Evolutionary conservation across 176 grass and related monocot genomes (phyloP).

Genomic region (Paspalum notatum): DNA sequence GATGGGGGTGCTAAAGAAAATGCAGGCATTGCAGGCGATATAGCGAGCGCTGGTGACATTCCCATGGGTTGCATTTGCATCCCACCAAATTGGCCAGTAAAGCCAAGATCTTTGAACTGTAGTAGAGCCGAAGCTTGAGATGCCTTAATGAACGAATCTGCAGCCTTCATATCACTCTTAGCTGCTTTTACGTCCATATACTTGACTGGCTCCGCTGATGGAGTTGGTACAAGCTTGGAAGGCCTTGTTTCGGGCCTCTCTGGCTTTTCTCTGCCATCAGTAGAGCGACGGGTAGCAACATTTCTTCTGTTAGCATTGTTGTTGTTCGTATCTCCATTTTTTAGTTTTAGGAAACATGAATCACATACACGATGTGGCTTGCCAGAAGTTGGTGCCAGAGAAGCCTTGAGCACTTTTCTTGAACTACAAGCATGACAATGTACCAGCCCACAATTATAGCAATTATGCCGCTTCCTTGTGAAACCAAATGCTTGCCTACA

Average conservation of each 20-base stretch:
- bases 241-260: conserved; percentile 62
- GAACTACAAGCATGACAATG: conserved; percentile 98
- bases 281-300: conserved; percentile 67
- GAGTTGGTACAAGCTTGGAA: conserved; percentile 48
- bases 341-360: conserved; percentile 90
- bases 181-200: conserved; percentile 51
- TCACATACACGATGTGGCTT: conserved; percentile 97
- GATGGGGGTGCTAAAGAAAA: conserved; percentile 48
- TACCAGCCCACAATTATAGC: conserved; percentile 68
- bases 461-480: conserved; percentile 94
- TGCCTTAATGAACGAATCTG: conserved; percentile 48
- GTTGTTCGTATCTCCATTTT: conserved; percentile 58
- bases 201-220: conserved; percentile 44
- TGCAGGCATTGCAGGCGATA: conserved; percentile 30
- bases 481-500: conserved; percentile 97
- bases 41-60: conserved; percentile 46
- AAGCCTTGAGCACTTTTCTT: conserved; percentile 84
- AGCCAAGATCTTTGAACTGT: conserved; percentile 57
- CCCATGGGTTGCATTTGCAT: conserved; percentile 75
- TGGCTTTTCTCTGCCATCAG: conserved; percentile 63
- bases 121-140: conserved; percentile 62
- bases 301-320: conserved; percentile 59
- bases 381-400: conserved; percentile 83
- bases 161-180: conserved; percentile 55
- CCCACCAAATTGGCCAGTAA: conserved; percentile 55